Conservation (phyloP, 225 moss, liverwort and hornwort species). For the Polytrichum commune region DNA sequence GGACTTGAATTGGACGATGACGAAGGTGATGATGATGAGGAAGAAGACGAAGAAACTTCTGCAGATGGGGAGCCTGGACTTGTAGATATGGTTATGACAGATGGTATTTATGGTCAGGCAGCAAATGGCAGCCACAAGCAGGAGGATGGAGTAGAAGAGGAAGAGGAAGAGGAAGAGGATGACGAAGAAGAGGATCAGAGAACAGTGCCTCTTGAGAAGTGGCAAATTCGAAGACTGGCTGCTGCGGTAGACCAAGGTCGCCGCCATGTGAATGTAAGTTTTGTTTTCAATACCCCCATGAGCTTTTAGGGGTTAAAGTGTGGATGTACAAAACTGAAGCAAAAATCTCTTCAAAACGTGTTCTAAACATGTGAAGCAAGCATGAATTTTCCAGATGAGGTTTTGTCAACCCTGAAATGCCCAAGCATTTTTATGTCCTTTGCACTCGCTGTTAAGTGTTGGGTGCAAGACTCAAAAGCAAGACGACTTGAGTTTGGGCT, state of each 20-base stretch:
- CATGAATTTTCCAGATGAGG: too few species aligned
- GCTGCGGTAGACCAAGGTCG: constrained; percentile 79
- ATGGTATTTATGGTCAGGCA: constrained; percentile 45
- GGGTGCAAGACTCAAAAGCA: too few species aligned
- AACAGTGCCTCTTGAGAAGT: constrained; percentile 65
- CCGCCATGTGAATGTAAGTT: constrained; percentile 82
- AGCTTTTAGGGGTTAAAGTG: too few species aligned
- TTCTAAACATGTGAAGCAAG: too few species aligned
- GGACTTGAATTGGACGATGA: constrained; percentile 32
- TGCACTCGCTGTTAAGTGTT: too few species aligned
- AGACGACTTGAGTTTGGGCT: too few species aligned
- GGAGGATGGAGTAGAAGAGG: constrained; percentile 10
- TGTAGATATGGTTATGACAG: constrained; percentile 49
- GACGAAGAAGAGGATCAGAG: constrained; percentile 60
- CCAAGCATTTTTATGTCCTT: too few species aligned
- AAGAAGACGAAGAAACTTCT: constrained; percentile 9
- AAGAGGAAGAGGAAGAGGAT: constrained; percentile 18
- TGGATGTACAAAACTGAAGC: too few species aligned
- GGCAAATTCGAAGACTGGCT: constrained; percentile 80
- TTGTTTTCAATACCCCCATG: neutral
- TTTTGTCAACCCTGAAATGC: too few species aligned
- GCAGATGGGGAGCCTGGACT: constrained; percentile 10
- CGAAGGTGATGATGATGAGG: constrained; percentile 16
- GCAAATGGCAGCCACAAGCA: constrained; percentile 10
- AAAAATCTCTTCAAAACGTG: too few species aligned